Percentiles rank a stretch among this genome's conserved stretches.
These are phyloP conservation scores for Monilinia aucupariae DNA, from an alignment of 2,329 filamentous ascomycete genomes.

Conservation along the genomic window DNA sequence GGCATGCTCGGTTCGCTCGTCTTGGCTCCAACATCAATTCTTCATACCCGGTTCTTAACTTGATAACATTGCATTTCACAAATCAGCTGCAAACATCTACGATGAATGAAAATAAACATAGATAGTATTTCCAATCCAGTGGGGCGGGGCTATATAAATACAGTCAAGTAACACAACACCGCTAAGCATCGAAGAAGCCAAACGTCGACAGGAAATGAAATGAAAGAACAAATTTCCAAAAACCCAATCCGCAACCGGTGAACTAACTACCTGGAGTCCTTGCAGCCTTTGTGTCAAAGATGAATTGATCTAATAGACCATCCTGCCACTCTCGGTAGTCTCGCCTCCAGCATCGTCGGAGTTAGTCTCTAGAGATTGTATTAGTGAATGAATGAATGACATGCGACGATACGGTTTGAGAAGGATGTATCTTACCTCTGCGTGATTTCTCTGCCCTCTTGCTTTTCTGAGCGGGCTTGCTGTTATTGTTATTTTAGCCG, in stretches of 20 bases:
- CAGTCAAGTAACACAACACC: background rate
- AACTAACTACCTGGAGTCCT: background rate
- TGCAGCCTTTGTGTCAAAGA: background rate
- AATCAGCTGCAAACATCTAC: background rate
- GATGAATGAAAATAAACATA: background rate
- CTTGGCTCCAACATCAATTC: background rate
- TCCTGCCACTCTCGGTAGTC: background rate
- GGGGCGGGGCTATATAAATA: background rate
- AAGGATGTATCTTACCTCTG: background rate
- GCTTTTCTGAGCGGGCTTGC: background rate
- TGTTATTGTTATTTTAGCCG: background rate
- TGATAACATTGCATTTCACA: background rate
- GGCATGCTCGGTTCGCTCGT: slow-evolving; percentile 8
- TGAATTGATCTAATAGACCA: background rate
- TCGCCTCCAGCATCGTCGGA: background rate
- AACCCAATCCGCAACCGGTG: background rate
- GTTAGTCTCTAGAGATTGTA: background rate
- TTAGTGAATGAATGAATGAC: background rate
- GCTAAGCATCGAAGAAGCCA: background rate
- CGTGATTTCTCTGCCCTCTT: background rate
- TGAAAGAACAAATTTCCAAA: background rate
- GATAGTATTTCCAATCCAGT: background rate
- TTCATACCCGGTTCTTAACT: background rate
- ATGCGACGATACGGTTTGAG: background rate
- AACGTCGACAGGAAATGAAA: background rate